Evolutionary conservation across 2,329 filamentous ascomycete genomes (phyloP).

Genomic region (Leptoxyphium fumago): DNA sequence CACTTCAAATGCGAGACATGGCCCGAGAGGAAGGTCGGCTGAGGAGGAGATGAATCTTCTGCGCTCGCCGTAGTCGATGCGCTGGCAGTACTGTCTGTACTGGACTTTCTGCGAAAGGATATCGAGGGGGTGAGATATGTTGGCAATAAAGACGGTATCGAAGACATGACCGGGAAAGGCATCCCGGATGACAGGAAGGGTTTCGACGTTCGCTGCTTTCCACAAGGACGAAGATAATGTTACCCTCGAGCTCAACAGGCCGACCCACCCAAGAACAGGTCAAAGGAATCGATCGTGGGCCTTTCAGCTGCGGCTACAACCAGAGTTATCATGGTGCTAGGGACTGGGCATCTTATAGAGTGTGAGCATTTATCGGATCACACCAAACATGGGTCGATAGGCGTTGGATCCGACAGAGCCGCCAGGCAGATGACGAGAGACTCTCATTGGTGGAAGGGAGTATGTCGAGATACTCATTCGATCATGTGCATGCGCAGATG

Average conservation of each 20-base stretch:
- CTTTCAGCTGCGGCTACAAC: no score
- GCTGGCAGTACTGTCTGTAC: slow-evolving; percentile 20
- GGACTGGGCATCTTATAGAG: no score
- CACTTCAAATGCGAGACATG: slow-evolving; percentile 44
- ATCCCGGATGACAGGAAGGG: slow-evolving; percentile 1
- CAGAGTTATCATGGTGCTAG: no score
- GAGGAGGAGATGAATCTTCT: slow-evolving; percentile 5
- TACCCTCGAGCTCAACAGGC: slow-evolving; percentile 1
- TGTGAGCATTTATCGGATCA: no score
- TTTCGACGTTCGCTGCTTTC: no score
- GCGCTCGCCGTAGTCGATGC: slow-evolving; percentile 6
- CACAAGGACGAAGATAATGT: neutral
- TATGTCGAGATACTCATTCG: no score
- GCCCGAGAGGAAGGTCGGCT: slow-evolving; percentile 27
- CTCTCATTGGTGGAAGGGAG: no score
- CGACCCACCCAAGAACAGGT: slow-evolving; percentile 5
- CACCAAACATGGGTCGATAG: no score
- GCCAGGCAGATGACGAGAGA: no score
- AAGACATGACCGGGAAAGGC: slow-evolving; percentile 15
- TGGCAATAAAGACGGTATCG: slow-evolving; percentile 30
- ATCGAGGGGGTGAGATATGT: slow-evolving; percentile 36
- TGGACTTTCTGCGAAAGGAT: slow-evolving; percentile 32
- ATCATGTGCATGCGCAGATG: no score
- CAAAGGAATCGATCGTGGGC: slow-evolving; percentile 7
- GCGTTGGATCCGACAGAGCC: no score